These are phyloP conservation scores for Ustulina deusta DNA, from an alignment of 2,329 filamentous ascomycete species.

Conservation along the genomic window DNA sequence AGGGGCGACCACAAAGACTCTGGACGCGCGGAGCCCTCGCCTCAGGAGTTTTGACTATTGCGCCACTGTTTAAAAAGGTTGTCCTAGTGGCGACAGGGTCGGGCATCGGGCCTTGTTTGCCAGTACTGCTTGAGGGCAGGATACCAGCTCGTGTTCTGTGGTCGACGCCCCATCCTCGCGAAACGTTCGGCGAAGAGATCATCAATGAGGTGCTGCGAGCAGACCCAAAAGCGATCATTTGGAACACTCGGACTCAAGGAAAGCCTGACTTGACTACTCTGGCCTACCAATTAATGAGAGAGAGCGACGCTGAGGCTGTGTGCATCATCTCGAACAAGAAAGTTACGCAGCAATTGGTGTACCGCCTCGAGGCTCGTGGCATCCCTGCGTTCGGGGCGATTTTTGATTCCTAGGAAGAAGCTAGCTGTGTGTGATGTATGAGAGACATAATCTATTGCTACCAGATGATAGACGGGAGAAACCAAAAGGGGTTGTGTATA, in stretches of 20 bases:
- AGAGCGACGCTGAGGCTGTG: slow-evolving; percentile 74
- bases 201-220: slow-evolving; percentile 66
- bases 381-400: slow-evolving; percentile 79
- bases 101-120: slow-evolving; percentile 71
- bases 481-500: background rate
- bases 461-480: background rate
- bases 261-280: slow-evolving; percentile 67
- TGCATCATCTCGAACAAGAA: slow-evolving; percentile 78
- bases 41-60: slow-evolving; percentile 75
- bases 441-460: background rate
- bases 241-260: slow-evolving; percentile 72
- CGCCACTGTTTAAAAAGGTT: slow-evolving; percentile 72
- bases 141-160: slow-evolving; percentile 76
- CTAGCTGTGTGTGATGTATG: background rate
- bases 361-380: slow-evolving; percentile 73
- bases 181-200: slow-evolving; percentile 71
- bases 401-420: slow-evolving; percentile 56
- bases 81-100: slow-evolving; percentile 79
- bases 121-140: slow-evolving; percentile 37
- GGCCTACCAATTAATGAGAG: slow-evolving; percentile 65
- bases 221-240: slow-evolving; percentile 73
- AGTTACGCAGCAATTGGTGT: slow-evolving; percentile 76
- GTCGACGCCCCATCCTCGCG: slow-evolving; percentile 71
- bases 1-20: slow-evolving; percentile 68
- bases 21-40: slow-evolving; percentile 77